Evolutionary conservation across 1,139 yeast species (phyloP), one percentile per base, ranked within the genome.

Genomic region (Hyphopichia pseudoburtonii): DNA sequence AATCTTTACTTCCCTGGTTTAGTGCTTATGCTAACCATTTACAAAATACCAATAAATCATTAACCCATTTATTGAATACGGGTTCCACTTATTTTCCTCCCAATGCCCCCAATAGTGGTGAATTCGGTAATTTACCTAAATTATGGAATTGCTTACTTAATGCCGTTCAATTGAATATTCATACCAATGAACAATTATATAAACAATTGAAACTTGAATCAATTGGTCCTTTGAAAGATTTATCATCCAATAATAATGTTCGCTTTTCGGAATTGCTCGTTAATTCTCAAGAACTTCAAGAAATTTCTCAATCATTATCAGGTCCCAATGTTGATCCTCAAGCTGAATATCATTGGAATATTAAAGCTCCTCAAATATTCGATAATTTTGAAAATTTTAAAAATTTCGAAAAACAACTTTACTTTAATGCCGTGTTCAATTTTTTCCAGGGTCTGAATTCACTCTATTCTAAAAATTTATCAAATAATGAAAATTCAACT

Each of bases 381-480:
- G 86, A 83, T 49, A 79, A 79, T 50, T 82, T 89, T 57, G 95
- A 88, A 59, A 71, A 70, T 44, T 81, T 82, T 48, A 96, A 90
- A 57, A 74, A 69, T 41, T 68, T 69, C 43, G 82, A 95, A 54
- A 71, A 86, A 43, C 75, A 76, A 37, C 67, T 82, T 51, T 60
- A 88, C 38, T 84, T 87, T 54, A 86, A 86, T 47, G 70, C 80
- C 18, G 70, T 89, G 42, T 70, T 86, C 40, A 76, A 81, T 46
- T 84, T 77, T 54, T 84, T 86, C 60, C 86, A 94, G 34, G 71
- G 77, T 28, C 62, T 73, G 37, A 69, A 76, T 43, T 77, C 76
- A 41, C 70, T 71, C 38, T 56, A 74, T 38, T 59, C 68, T 31
- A 64, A 63, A 35, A 68, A 68, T 38, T 64, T 78, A 39, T 70